Evolutionary conservation across 345 rosid genomes (phyloP), one percentile per base, ranked within the genome.

Genomic region (Pugionium dolabratum): DNA sequence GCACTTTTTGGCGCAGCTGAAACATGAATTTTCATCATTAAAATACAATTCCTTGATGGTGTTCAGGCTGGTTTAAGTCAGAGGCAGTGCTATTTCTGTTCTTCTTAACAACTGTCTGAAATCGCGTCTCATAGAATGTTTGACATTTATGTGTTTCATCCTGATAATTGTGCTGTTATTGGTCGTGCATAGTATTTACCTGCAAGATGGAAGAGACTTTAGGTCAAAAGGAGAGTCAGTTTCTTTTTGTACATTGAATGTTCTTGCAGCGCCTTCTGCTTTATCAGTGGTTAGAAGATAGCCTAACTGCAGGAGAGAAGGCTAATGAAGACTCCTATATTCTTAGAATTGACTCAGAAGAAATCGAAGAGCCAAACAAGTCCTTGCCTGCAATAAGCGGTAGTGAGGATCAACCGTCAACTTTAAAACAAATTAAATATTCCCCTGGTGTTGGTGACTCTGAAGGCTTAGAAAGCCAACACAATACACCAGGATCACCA

Each of bases 261-360:
- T 59, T 68, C 52, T 68, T 70, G 76, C 80, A 90, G 99, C 72
- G 73, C 52, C 78, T 88, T 71, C 74, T 90, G 11, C 61, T 32
- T 52, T 94, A 84, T 64, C 93, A 81, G 67, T 90, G 97, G 99
- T 74, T 94, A 69, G 95, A 90, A 79, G 93, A 86, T 57, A 86
- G 95, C 56, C 66, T 90, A 78, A 85, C 80, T 62, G 11, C 70
- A 30, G 96, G 97, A 52, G 74, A 83, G 43, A 94, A 79, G 77
- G 91, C 79, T 58, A 60, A 76, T 6, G 91, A 94, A 79, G 88
- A 88, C 69, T 47, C 72, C 26, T 94, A 94, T 67, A 31, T 25
- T 54, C 52, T 88, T 11, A 77, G 70, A 60, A 7, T 69, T 50
- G 75, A 75, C 51, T 54, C 78, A 2, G 90, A 70, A 70, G 81